Conservation (phyloP, 305 asterid species). For the Rubia balearica region DNA sequence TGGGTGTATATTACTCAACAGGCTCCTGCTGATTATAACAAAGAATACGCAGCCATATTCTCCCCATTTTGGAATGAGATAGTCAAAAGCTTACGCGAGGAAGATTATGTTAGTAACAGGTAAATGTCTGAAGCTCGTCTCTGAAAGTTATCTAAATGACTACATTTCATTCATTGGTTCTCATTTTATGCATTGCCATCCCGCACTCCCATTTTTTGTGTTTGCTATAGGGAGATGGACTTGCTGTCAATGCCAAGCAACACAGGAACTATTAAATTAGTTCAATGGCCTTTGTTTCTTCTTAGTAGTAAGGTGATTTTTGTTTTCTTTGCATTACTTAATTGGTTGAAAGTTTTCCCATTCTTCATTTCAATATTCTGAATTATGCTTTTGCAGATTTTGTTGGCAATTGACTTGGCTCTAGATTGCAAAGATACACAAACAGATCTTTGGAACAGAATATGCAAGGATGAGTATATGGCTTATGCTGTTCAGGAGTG, state of each 20-base stretch:
- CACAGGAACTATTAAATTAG: slow-evolving; percentile 77
- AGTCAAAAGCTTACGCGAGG: slow-evolving; percentile 92
- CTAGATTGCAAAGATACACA: slow-evolving; percentile 96
- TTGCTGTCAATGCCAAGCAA: slow-evolving; percentile 98
- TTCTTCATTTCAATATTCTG: slow-evolving; percentile 14
- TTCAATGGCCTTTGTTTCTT: slow-evolving; percentile 99
- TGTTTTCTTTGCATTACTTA: slow-evolving; percentile 14
- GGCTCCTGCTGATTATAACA: slow-evolving; percentile 58
- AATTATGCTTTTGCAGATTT: slow-evolving; percentile 47
- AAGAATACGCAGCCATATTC: slow-evolving; percentile 71
- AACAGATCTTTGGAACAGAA: slow-evolving; percentile 83
- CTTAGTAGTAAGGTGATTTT: slow-evolving; percentile 84
- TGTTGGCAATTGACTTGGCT: slow-evolving; percentile 93
- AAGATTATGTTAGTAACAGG: slow-evolving; percentile 95
- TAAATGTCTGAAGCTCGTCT: slow-evolving; percentile 25
- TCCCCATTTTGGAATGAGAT: slow-evolving; percentile 99
- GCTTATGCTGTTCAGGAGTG: slow-evolving; percentile 98
- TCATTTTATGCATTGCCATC: not conserved
- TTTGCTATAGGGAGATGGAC: slow-evolving; percentile 80
- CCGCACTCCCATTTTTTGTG: slow-evolving; percentile 4
- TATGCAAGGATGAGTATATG: slow-evolving; percentile 93
- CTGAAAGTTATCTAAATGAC: not conserved
- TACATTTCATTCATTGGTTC: slow-evolving; percentile 3
- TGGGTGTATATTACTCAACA: slow-evolving; percentile 18
- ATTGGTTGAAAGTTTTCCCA: slow-evolving; percentile 16